A percentile compares a stretch with the other conserved stretches of the same genome.
Conservation (phyloP, 2,329 filamentous ascomycete genomes). For the Colletotrichum tropicicola region DNA sequence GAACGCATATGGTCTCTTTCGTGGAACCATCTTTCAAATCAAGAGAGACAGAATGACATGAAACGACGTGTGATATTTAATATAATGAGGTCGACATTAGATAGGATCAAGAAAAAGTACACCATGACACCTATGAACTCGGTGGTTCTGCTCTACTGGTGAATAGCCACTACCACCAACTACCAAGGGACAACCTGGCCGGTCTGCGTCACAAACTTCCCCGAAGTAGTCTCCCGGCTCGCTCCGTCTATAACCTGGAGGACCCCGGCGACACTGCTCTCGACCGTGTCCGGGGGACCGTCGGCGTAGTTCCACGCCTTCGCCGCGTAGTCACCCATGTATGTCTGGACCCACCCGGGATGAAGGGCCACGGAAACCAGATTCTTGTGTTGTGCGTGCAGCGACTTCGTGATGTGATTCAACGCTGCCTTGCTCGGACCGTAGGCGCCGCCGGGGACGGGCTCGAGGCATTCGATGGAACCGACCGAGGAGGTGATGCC, state of each 20-base stretch:
- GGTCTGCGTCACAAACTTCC: conserved; percentile 43
- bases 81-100: not conserved
- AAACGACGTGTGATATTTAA: too few species aligned
- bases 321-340: conserved; percentile 41
- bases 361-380: conserved; percentile 44
- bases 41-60: too few species aligned
- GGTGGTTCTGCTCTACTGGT: too few species aligned
- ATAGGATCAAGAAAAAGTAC: not conserved
- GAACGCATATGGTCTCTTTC: too few species aligned
- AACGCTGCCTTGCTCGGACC: conserved; percentile 45
- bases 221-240: conserved; percentile 40
- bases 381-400: conserved; percentile 38
- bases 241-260: conserved; percentile 46
- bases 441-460: conserved; percentile 43
- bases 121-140: too few species aligned
- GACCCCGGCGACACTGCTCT: conserved; percentile 42
- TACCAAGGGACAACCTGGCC: conserved; percentile 41
- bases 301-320: conserved; percentile 40
- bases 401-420: conserved; percentile 43
- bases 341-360: conserved; percentile 48
- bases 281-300: conserved; percentile 38
- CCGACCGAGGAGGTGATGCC: conserved; percentile 46
- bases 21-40: too few species aligned
- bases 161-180: not conserved
- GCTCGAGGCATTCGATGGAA: conserved; percentile 42